Conservation (phyloP, 2,329 filamentous ascomycete genomes). For the Trichoderma sp. region DNA sequence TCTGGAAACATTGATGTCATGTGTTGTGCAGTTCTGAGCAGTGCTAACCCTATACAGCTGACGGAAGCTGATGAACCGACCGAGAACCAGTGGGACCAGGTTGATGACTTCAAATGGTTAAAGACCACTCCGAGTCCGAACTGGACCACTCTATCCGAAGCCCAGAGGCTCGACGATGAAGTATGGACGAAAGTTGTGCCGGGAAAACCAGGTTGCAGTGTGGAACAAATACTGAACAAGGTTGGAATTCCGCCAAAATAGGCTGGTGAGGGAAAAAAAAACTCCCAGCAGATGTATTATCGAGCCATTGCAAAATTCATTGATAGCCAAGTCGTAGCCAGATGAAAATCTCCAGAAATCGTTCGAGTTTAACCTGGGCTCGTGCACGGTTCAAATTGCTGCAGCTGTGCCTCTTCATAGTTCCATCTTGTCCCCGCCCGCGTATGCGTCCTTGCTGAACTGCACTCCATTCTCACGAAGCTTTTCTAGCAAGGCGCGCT, state of each 20-base stretch:
- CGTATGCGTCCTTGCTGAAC: constrained; percentile 39
- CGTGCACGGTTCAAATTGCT: background rate
- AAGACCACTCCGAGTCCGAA: constrained; percentile 85
- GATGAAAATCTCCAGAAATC: background rate
- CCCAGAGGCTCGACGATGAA: constrained; percentile 60
- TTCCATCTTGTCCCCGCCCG: constrained; percentile 48
- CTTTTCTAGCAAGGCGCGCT: constrained; percentile 61
- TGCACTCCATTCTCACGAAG: constrained; percentile 54
- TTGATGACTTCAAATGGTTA: constrained; percentile 98
- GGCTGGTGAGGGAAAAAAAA: background rate
- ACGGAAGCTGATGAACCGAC: constrained; percentile 39
- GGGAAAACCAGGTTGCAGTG: constrained; percentile 62
- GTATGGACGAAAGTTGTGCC: constrained; percentile 72
- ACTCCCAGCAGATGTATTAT: background rate
- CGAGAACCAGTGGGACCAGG: constrained; percentile 80
- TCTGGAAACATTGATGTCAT: background rate
- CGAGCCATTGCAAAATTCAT: background rate
- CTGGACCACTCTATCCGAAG: constrained; percentile 72
- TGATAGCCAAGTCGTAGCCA: constrained; percentile 1
- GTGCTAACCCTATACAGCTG: constrained; percentile 32
- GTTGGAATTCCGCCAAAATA: constrained; percentile 46
- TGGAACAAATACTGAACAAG: constrained; percentile 67
- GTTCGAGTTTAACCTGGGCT: background rate
- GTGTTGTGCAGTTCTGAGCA: background rate
- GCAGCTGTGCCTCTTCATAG: constrained; percentile 35